Evolutionary conservation across 495 filamentous ascomycete species (phyloP).

Genomic region (Glonium stellatum): DNA sequence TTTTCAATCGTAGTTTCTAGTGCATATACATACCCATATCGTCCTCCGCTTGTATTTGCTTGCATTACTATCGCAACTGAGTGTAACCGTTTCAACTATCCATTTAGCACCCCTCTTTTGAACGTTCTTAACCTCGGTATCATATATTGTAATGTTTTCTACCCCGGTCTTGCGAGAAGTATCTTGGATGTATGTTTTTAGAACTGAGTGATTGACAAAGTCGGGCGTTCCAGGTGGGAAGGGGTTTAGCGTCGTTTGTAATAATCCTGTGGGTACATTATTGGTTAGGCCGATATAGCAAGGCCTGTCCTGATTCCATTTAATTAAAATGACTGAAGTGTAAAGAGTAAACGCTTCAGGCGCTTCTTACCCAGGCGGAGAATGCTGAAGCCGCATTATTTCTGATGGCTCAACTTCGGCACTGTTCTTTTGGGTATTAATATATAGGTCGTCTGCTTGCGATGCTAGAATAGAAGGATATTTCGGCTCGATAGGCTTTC

Average conservation of each 20-base stretch:
- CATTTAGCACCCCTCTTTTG: conserved; percentile 45
- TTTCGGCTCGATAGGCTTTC: conserved; percentile 47
- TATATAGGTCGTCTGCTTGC: conserved; percentile 26
- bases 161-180: conserved; percentile 41
- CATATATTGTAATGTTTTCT: conserved; percentile 44
- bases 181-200: conserved; percentile 54
- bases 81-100: conserved; percentile 42
- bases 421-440: conserved; percentile 7
- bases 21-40: neutral
- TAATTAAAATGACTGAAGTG: conserved; percentile 8
- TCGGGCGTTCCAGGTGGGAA: conserved; percentile 55
- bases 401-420: conserved; percentile 16
- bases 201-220: conserved; percentile 48
- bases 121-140: conserved; percentile 52
- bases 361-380: conserved; percentile 44
- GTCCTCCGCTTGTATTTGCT: neutral
- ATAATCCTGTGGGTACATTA: conserved; percentile 57
- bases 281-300: conserved; percentile 58
- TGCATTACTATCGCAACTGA: conserved; percentile 11
- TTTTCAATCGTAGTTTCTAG: conserved; percentile 26
- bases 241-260: conserved; percentile 50
- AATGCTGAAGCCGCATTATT: conserved; percentile 38
- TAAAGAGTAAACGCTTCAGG: neutral
- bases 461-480: conserved; percentile 50
- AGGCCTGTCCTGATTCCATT: conserved; percentile 32